These are phyloP conservation scores for Trichoderma breve DNA, from an alignment of 2,329 filamentous ascomycete species.

Conservation along the genomic window DNA sequence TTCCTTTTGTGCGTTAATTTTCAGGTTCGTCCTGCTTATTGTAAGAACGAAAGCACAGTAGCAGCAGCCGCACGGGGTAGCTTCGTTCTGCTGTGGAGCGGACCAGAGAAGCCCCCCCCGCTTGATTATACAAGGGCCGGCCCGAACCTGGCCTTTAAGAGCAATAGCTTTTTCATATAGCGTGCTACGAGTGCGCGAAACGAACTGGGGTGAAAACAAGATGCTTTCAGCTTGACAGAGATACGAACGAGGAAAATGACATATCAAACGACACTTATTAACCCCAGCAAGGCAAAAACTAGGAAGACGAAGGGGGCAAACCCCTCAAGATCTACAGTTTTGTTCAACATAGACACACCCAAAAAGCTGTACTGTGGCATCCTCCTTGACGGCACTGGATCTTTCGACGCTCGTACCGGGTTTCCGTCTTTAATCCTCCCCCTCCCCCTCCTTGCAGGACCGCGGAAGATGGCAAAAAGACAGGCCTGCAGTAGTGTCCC, in stretches of 20 bases:
- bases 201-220: not conserved
- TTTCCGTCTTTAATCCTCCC: not conserved
- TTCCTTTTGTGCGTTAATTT: not conserved
- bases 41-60: not conserved
- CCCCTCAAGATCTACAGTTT: not conserved
- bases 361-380: not conserved
- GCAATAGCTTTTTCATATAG: not conserved
- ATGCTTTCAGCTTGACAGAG: not conserved
- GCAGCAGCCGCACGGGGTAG: not conserved
- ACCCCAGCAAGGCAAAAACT: not conserved
- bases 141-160: not conserved
- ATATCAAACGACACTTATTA: not conserved
- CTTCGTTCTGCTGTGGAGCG: not conserved
- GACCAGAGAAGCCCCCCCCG: not conserved
- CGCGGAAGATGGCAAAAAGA: not conserved
- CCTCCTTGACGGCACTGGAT: not conserved
- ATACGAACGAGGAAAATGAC: not conserved
- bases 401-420: not conserved
- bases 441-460: not conserved
- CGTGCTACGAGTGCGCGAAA: not conserved
- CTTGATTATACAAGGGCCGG: not conserved
- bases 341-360: not conserved
- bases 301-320: not conserved
- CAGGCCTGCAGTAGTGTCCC: constrained; percentile 1
- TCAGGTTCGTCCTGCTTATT: not conserved